Evolutionary conservation across 768 basidiomycete species (phyloP).

Genomic region (Lanmaoa rubissima): DNA sequence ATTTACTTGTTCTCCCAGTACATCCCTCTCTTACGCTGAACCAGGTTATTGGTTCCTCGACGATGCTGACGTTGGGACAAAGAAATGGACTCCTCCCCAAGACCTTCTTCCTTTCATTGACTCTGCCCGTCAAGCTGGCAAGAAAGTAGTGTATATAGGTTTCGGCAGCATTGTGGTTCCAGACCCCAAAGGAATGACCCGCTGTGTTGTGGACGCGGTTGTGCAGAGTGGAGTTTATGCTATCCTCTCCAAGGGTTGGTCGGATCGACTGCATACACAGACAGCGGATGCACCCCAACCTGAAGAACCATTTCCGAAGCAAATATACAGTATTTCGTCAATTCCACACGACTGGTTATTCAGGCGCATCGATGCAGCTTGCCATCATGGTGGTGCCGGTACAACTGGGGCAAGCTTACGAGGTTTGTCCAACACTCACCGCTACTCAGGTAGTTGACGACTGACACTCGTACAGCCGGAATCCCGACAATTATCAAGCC

Average conservation of each 20-base stretch:
- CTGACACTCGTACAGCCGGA: slow-evolving; percentile 52
- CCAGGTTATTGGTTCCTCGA: slow-evolving; percentile 97
- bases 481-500: slow-evolving; percentile 95
- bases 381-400: slow-evolving; percentile 97
- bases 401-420: slow-evolving; percentile 93
- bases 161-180: slow-evolving; percentile 98
- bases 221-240: slow-evolving; percentile 83
- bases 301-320: slow-evolving; percentile 68
- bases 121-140: slow-evolving; percentile 64
- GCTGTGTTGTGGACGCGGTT: slow-evolving; percentile 86
- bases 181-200: slow-evolving; percentile 91
- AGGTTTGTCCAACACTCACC: slow-evolving; percentile 48
- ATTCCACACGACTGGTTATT: slow-evolving; percentile 98
- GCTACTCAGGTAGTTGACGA: neutral
- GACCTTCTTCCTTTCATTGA: slow-evolving; percentile 83
- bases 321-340: slow-evolving; percentile 82
- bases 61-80: slow-evolving; percentile 83
- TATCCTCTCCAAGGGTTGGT: slow-evolving; percentile 98
- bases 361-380: slow-evolving; percentile 89
- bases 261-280: slow-evolving; percentile 79
- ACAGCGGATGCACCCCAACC: slow-evolving; percentile 54
- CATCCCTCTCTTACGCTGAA: slow-evolving; percentile 6
- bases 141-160: slow-evolving; percentile 96
- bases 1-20: slow-evolving; percentile 10
- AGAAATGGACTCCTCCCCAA: slow-evolving; percentile 86